Base-by-base conservation (phyloP, 2,329 filamentous ascomycete genomes). In the Aciculosporium take region DNA sequence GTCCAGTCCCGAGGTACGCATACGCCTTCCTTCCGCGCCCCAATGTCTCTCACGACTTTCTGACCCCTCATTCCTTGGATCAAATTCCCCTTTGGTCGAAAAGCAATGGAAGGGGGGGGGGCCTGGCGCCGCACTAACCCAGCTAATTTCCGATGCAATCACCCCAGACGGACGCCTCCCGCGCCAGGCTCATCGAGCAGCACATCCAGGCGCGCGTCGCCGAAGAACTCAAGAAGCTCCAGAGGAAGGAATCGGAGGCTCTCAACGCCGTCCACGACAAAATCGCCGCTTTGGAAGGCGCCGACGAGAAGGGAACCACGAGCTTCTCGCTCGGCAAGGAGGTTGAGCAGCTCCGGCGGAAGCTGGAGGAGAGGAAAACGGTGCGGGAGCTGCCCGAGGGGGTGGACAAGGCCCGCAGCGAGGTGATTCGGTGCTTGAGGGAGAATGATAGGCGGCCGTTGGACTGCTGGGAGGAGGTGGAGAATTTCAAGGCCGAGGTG, bases 381-480 rank as follows among this genome's bases (percentile, higher is more conserved):
- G 65, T 84, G 46, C 71, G 80, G 55, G 68, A 79, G 49, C 59
- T 86, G 49, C 84, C 87, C 51, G 76, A 80, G 47, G 66, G 66
- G 39, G 77, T 94, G 37, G 79, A 85, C 62, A 72, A 69, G 57
- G 84, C 87, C 17, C 81, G 86, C 61, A 69, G 75, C 51, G 76
- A 80, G 45, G 78, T 95, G 42, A 76, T 91, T 48, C 72, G 74
- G 53, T 96, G 89, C 60, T 68, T 96, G 68, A 71, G 83, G 47
- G 72, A 81, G 55, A 81, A 95, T 61, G 88, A 95, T 63, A 72
- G 86, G 49, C 74, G 86, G 60, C 88, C 89, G 58, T 68, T 95
- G 57, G 84, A 95, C 68, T 96, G 89, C 72, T 95, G 84, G 83
- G 74, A 79, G 63, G 87, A 95, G 73, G 86, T 95, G 20, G 82